Conservation (phyloP, 164 flowering plant species). For the Chimonanthus praecox region DNA sequence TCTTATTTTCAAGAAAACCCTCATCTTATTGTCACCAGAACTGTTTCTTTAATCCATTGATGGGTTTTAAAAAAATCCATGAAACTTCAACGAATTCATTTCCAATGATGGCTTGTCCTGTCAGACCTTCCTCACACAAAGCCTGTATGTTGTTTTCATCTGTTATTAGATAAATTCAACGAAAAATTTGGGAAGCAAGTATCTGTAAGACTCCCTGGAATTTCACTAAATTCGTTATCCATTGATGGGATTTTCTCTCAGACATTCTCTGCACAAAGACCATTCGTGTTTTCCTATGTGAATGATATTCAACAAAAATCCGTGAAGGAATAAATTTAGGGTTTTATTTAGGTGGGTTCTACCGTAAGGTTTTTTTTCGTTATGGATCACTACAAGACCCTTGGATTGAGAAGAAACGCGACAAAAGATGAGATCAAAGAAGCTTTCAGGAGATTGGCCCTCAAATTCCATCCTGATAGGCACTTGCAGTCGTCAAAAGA, state of each 20-base stretch:
- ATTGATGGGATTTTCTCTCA: not conserved
- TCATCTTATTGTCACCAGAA: too few species aligned
- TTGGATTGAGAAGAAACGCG: constrained; percentile 55
- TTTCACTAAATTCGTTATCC: not conserved
- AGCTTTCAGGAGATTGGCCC: constrained; percentile 66
- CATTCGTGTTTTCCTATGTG: not conserved
- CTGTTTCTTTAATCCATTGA: too few species aligned
- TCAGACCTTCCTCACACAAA: too few species aligned
- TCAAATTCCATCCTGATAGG: constrained; percentile 80
- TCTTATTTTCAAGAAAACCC: too few species aligned
- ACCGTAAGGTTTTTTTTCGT: not conserved
- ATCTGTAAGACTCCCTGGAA: too few species aligned
- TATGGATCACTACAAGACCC: constrained; percentile 67
- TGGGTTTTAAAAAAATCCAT: too few species aligned
- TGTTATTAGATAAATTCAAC: too few species aligned
- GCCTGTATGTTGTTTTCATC: too few species aligned
- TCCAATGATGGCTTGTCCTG: too few species aligned
- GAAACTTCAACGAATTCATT: too few species aligned
- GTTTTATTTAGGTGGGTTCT: not conserved
- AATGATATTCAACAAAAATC: not conserved
- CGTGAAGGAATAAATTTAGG: not conserved
- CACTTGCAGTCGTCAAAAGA: constrained; percentile 54
- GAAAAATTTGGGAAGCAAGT: too few species aligned
- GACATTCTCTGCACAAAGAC: too few species aligned
- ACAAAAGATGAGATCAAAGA: constrained; percentile 67